phyloP scores from a whole-genome alignment of 768 basidiomycete genomes.

The Tylopilus cervinicoccineus region DNA sequence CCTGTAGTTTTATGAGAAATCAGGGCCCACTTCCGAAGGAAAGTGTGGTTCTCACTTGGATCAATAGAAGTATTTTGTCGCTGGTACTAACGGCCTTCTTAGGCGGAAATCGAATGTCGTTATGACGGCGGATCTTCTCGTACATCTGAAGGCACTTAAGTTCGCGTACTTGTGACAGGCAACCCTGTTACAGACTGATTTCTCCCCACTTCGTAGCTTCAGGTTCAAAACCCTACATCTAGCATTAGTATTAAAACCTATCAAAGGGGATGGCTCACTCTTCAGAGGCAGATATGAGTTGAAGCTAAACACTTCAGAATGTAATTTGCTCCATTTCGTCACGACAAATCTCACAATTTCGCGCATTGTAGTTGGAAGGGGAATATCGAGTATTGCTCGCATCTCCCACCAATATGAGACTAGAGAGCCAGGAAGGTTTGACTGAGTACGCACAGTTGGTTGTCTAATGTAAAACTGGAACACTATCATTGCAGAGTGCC shows the following conservation, averaged over 20 bases:
- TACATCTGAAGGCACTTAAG: constrained; percentile 37
- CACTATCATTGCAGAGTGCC: constrained; percentile 3
- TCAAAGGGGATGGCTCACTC: constrained; percentile 45
- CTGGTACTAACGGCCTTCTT: constrained; percentile 64
- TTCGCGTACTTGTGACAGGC: background rate
- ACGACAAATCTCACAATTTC: constrained; percentile 67
- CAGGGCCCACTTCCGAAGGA: background rate
- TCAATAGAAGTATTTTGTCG: constrained; percentile 78
- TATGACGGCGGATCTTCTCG: constrained; percentile 64
- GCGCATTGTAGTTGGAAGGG: constrained; percentile 49
- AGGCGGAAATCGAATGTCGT: constrained; percentile 76
- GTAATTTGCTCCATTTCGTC: background rate
- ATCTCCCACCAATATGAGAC: constrained; percentile 45
- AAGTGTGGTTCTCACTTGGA: constrained; percentile 51
- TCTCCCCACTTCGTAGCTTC: constrained; percentile 74
- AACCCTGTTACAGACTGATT: constrained; percentile 41
- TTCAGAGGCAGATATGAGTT: constrained; percentile 58
- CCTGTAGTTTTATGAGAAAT: constrained; percentile 38
- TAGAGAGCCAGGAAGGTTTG: background rate
- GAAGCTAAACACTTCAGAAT: constrained; percentile 43
- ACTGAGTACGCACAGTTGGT: constrained; percentile 45
- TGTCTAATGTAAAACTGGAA: constrained; percentile 71
- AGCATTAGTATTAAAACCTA: constrained; percentile 2
- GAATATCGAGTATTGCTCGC: constrained; percentile 57
- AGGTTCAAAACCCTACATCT: constrained; percentile 56